Evolutionary conservation across 2,329 filamentous ascomycete species (phyloP).

Genomic region (Neonectria punicea): DNA sequence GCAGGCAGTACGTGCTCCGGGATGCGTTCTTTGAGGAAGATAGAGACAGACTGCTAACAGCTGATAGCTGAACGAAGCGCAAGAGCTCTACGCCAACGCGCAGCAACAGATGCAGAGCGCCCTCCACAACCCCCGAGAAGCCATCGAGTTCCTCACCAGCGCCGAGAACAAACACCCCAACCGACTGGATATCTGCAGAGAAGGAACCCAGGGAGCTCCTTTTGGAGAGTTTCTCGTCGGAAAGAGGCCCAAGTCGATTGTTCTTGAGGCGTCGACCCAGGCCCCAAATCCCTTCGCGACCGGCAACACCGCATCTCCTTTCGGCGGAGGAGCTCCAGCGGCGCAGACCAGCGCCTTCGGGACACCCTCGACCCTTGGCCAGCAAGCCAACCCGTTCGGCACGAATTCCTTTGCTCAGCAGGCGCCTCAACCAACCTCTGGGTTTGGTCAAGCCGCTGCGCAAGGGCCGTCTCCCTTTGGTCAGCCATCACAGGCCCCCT

Average conservation of each 20-base stretch:
- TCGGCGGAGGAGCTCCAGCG: slow-evolving; percentile 47
- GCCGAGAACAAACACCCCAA: slow-evolving; percentile 80
- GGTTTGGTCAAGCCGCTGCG: slow-evolving; percentile 52
- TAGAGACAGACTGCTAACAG: slow-evolving; percentile 29
- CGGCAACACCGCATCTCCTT: slow-evolving; percentile 38
- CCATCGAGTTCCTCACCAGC: slow-evolving; percentile 74
- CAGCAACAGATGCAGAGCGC: slow-evolving; percentile 78
- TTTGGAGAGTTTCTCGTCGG: slow-evolving; percentile 58
- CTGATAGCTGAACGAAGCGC: slow-evolving; percentile 67
- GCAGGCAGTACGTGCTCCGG: slow-evolving; percentile 56
- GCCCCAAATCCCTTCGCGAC: slow-evolving; percentile 56
- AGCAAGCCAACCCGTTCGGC: slow-evolving; percentile 46
- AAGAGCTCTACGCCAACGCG: slow-evolving; percentile 70
- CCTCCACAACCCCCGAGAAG: slow-evolving; percentile 75
- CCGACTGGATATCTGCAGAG: slow-evolving; percentile 70
- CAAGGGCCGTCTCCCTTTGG: slow-evolving; percentile 44
- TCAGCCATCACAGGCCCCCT: slow-evolving; percentile 43
- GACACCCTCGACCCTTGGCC: slow-evolving; percentile 55
- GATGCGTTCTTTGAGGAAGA: neutral
- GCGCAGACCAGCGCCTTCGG: slow-evolving; percentile 44
- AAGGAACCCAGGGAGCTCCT: slow-evolving; percentile 55
- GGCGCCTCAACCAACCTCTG: slow-evolving; percentile 47
- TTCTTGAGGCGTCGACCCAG: slow-evolving; percentile 43
- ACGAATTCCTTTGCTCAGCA: slow-evolving; percentile 54
- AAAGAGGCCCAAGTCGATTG: slow-evolving; percentile 43